Percentiles rank a stretch among this genome's conserved stretches.
These are phyloP conservation scores for Nicotiana sylvestris DNA, from an alignment of 257 asterid genomes.

Conservation along the genomic window DNA sequence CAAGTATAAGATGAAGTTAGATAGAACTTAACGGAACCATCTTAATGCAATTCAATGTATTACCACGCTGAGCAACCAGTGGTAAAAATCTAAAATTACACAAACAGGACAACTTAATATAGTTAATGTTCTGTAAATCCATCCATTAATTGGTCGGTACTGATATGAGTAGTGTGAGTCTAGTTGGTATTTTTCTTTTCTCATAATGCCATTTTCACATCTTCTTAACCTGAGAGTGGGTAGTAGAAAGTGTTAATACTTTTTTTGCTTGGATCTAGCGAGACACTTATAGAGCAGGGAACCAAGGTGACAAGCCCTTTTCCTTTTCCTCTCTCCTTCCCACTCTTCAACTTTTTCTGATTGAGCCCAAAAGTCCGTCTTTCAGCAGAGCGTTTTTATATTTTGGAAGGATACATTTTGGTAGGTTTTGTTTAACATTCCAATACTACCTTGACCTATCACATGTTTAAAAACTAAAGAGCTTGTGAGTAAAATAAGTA, in stretches of 20 bases:
- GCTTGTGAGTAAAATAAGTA: neutral
- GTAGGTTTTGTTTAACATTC: neutral
- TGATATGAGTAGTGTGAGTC: neutral
- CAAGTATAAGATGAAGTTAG: constrained; percentile 18
- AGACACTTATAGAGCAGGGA: neutral
- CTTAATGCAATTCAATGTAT: neutral
- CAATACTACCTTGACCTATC: neutral
- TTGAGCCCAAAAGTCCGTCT: neutral
- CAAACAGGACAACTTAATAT: neutral
- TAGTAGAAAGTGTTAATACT: neutral
- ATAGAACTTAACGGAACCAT: neutral
- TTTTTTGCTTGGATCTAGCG: neutral
- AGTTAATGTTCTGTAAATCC: neutral
- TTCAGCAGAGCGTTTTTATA: neutral
- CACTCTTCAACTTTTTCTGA: neutral
- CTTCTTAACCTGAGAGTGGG: neutral
- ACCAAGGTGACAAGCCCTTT: neutral
- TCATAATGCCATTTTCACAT: neutral
- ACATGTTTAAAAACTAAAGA: neutral
- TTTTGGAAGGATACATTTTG: neutral
- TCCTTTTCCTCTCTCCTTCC: no score
- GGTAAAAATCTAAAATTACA: neutral
- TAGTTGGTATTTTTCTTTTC: neutral
- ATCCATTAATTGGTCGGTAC: neutral
- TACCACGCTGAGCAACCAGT: neutral